Conservation (phyloP, 2,329 filamentous ascomycete species). For the Colletotrichum trifolii region DNA sequence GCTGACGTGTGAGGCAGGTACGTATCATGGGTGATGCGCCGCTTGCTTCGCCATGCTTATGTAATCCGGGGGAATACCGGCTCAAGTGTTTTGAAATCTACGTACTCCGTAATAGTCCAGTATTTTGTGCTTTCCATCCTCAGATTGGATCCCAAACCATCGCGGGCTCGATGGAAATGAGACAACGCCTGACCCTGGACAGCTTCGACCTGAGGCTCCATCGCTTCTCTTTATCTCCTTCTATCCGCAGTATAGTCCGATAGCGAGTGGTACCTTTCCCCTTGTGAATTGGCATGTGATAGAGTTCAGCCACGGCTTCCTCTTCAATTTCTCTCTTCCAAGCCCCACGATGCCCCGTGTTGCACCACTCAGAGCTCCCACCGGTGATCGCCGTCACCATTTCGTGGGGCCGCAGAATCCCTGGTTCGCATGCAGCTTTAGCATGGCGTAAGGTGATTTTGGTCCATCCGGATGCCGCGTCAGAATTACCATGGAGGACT, state of each 20-base stretch:
- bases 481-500: no score
- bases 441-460: conserved; percentile 18
- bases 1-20: background rate
- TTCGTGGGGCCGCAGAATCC: conserved; percentile 29
- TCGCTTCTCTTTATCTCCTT: background rate
- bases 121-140: no score
- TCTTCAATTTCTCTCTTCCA: conserved; percentile 30
- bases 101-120: no score
- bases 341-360: conserved; percentile 26
- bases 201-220: no score
- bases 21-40: no score
- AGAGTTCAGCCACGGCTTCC: conserved; percentile 36
- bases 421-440: conserved; percentile 27
- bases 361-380: conserved; percentile 25
- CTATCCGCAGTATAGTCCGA: background rate
- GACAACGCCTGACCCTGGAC: no score
- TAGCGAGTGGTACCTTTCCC: background rate
- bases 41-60: conserved; percentile 13
- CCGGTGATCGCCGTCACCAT: conserved; percentile 29
- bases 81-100: no score
- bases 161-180: no score
- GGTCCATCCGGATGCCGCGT: no score
- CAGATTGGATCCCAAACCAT: no score
- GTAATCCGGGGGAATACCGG: no score
- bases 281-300: conserved; percentile 33